phyloP scores from a whole-genome alignment of 1,284 basidiomycete species.

The Cystobasidium sp. region DNA sequence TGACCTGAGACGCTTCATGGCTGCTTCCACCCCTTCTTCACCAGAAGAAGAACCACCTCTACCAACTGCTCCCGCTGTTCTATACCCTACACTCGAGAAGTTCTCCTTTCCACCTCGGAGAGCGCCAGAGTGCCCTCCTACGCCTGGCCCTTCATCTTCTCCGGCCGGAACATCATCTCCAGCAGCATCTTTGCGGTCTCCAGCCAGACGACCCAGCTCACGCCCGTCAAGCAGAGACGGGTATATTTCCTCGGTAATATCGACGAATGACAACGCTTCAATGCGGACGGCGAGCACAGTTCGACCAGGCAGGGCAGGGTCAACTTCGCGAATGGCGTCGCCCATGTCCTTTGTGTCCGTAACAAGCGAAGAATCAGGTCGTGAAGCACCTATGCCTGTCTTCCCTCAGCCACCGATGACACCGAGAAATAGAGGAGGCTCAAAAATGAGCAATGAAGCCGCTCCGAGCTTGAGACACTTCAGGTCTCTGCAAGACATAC shows the following conservation, averaged over 20 bases:
- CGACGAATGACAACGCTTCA: slow-evolving; percentile 21
- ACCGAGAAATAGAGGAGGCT: not conserved
- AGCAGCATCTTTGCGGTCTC: slow-evolving; percentile 17
- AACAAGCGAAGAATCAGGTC: slow-evolving; percentile 4
- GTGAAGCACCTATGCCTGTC: slow-evolving; percentile 11
- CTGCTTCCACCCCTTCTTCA: slow-evolving; percentile 8
- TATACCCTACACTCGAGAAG: slow-evolving; percentile 5
- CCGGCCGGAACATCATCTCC: not conserved
- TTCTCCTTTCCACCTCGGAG: slow-evolving; percentile 23
- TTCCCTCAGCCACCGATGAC: slow-evolving; percentile 1
- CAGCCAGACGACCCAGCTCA: slow-evolving; percentile 24
- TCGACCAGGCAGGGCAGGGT: slow-evolving; percentile 17
- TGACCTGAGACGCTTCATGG: slow-evolving; percentile 43
- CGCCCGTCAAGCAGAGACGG: slow-evolving; percentile 1
- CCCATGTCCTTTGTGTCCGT: slow-evolving; percentile 29
- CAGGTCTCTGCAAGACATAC: slow-evolving; percentile 50
- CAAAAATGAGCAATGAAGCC: slow-evolving; percentile 2
- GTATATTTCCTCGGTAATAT: not conserved
- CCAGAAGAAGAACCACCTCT: slow-evolving; percentile 14
- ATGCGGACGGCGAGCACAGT: slow-evolving; percentile 27
- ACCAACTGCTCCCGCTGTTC: not conserved
- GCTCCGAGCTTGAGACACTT: slow-evolving; percentile 42
- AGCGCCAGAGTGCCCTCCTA: slow-evolving; percentile 1
- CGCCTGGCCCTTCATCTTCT: not conserved
- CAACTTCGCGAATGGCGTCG: slow-evolving; percentile 22